Conservation (phyloP, 2,329 filamentous ascomycete genomes). For the Aspergillus flavus region DNA sequence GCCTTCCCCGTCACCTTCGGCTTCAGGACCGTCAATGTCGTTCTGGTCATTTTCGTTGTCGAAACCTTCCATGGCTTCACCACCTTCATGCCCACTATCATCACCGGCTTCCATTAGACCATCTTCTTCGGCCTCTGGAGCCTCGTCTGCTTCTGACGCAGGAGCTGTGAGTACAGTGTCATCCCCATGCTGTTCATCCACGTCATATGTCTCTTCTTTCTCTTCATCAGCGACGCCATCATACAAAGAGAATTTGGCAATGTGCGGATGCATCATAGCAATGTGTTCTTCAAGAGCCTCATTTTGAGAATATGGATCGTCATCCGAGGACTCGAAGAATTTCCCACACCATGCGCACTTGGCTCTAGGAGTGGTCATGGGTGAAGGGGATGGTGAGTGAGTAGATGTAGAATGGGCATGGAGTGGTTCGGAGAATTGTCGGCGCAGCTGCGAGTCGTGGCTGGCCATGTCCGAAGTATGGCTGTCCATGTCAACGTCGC, state of each 20-base stretch:
- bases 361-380: slow-evolving; percentile 22
- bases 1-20: slow-evolving; percentile 22
- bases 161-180: slow-evolving; percentile 14
- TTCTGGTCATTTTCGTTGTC: slow-evolving; percentile 20
- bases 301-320: slow-evolving; percentile 27
- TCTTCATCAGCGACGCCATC: slow-evolving; percentile 28
- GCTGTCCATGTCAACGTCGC: slow-evolving; percentile 38
- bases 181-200: slow-evolving; percentile 20
- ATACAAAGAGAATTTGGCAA: slow-evolving; percentile 29
- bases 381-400: slow-evolving; percentile 38
- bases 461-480: slow-evolving; percentile 42
- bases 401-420: slow-evolving; percentile 38
- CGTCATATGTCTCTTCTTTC: slow-evolving; percentile 23
- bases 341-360: slow-evolving; percentile 44
- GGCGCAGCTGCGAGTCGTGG: slow-evolving; percentile 39
- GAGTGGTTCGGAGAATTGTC: slow-evolving; percentile 43
- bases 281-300: slow-evolving; percentile 38
- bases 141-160: slow-evolving; percentile 16
- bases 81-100: slow-evolving; percentile 19
- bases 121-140: slow-evolving; percentile 20
- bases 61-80: slow-evolving; percentile 20
- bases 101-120: slow-evolving; percentile 20
- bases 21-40: slow-evolving; percentile 19
- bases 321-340: slow-evolving; percentile 31
- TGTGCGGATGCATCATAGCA: slow-evolving; percentile 35